Evolutionary conservation across 306 rosid species (phyloP), one percentile per base, ranked within the genome.

Genomic region (Quercus bicolor): DNA sequence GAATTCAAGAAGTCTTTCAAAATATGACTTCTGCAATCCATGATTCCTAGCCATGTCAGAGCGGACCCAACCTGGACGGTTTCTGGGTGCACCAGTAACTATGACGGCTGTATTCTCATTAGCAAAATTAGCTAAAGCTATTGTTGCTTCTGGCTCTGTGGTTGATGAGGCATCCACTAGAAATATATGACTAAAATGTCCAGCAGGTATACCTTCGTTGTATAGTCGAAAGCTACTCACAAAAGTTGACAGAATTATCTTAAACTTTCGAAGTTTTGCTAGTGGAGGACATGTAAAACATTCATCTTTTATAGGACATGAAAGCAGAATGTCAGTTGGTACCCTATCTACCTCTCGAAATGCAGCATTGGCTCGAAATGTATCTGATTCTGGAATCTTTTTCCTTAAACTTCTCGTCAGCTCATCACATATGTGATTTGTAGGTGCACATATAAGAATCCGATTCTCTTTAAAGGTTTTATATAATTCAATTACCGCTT

Each of bases 211-310:
- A 12, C 53, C 53, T 45, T 11, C 53, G 15, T 11, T 45, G 53
- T 11, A 45, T 45, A 45, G 53, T 45, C 53, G 16, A 45, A 76
- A 87, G 52, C 81, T 60, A 64, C 88, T 84, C 48, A 79, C 52
- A 70, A 53, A 87, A 10, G 90, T 87, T 2, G 85, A 79, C n/a
- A 86, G 77, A 21, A 84, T 82, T 78, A 87, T 82, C 75, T 56
- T 78, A 57, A 73, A 87, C 56, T 79, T 18, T 1, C 2, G 0
- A 10, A 86, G 87, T 70, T 75, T 12, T 3, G 56, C 18, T 0
- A 56, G 56, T 4, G 84, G 26, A 64, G 88, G 90, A 77, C 86
- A 82, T 21, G 72, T 16, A 54, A 87, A 87, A 12, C 77, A 76
- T 62, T 73, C 51, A 68, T 76, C 12, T 18, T 79, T 37, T 72